Base-by-base conservation (phyloP, 2,329 filamentous ascomycete species). In the Annulohypoxylon truncatum region DNA sequence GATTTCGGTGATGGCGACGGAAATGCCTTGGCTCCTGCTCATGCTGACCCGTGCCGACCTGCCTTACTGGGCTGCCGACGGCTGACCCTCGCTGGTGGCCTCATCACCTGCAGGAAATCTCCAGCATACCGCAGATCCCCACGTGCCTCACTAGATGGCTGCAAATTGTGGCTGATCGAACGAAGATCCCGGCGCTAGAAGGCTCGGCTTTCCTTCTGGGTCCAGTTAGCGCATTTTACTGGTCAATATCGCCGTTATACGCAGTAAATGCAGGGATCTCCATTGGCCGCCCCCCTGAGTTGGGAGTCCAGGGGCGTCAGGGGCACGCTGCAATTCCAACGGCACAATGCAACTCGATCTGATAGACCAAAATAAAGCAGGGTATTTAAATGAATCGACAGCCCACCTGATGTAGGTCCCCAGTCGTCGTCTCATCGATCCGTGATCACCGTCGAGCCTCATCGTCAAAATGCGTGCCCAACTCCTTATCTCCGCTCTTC, bases 381-480 rank as follows among this genome's bases (percentile, higher is more conserved):
- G 12, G 31, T 57, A 55, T 60, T 64, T 64, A 63, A 69, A 58
- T 29, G 47, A 35, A 18, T 28, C 28, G 4, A 29, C 4, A 8
- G 24, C 52, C 63, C 47, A 28, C 38, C 9, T 52, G 28, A 67
- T 64, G 44, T 28, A 40, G 29, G 22, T 53, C 15, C 22, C 46
- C 40, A 54, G 31, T 31, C 28, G 35, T 38, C 29, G n/a, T 55
- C 20, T 44, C 10, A 59, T 28, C 35, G 35, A 38, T 18, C 35
- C 18, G 35, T 53, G 26, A 50, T 31, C 35, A 59, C 20, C 50
- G 44, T 44, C 24, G 33, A 53, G 18, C 31, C 42, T 60, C 40
- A 52, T 61, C 28, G 18, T 28, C 28, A 68, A 50, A 60, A 73
- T 73, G 71, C 71, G 69, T 18, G 38, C 51, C 31, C 61, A 68